phyloP scores from a whole-genome alignment of 495 filamentous ascomycete species.

The Neurospora tetraspora region DNA sequence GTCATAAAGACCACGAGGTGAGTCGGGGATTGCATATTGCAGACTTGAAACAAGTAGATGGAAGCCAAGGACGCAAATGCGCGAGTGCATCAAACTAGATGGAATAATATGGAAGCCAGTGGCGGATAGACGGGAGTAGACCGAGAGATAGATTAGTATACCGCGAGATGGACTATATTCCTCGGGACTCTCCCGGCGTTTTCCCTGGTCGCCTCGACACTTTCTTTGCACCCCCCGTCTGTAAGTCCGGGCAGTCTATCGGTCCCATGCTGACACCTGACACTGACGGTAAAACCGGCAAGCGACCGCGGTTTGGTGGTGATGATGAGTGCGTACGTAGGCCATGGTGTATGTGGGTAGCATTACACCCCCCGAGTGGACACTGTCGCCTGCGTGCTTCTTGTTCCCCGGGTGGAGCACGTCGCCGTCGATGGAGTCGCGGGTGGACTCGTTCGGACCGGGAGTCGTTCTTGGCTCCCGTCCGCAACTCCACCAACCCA shows the following conservation, averaged over 20 bases:
- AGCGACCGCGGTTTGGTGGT: background rate
- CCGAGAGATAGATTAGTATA: background rate
- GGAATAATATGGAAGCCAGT: background rate
- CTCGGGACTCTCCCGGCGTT: background rate
- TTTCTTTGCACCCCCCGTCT: background rate
- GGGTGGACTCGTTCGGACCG: background rate
- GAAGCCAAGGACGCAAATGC: background rate
- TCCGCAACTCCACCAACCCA: background rate
- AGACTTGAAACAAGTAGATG: background rate
- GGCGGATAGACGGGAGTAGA: background rate
- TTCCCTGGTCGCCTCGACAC: background rate
- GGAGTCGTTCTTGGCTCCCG: background rate
- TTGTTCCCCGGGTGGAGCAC: background rate
- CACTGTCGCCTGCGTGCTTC: background rate
- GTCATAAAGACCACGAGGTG: background rate
- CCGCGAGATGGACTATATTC: background rate
- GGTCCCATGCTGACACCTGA: background rate
- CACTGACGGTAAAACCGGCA: background rate
- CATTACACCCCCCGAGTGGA: background rate
- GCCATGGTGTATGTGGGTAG: background rate
- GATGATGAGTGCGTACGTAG: background rate
- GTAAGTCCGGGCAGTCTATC: background rate
- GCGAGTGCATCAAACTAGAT: background rate
- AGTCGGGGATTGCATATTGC: background rate
- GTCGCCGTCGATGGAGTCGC: background rate